Conservation (phyloP, 164 flowering plant species). For the Macadamia tetraphylla region DNA sequence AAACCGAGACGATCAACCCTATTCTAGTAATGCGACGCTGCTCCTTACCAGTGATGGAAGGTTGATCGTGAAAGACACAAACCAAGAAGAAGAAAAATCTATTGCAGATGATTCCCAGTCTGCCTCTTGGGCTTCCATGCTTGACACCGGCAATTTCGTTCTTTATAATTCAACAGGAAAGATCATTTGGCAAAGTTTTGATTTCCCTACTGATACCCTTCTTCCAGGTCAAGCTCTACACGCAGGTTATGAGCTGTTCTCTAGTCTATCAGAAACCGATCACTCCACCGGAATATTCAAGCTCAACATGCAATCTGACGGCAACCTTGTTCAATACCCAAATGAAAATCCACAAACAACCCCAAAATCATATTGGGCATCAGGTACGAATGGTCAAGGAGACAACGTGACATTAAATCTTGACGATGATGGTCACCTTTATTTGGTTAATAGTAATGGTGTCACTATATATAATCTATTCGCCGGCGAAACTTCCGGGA, state of each 20-base stretch:
- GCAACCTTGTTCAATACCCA: conserved; percentile 6
- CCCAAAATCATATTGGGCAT: conserved; percentile 15
- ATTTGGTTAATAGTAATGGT: conserved; percentile 9
- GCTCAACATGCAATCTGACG: conserved; percentile 23
- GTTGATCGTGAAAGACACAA: neutral
- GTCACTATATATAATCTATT: neutral
- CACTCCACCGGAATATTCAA: conserved; percentile 19
- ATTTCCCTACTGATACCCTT: neutral
- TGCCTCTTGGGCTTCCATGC: neutral
- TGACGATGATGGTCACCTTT: conserved; percentile 6
- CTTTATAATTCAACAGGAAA: neutral
- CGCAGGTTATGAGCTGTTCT: neutral
- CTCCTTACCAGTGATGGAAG: neutral
- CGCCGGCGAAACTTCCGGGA: too few species aligned
- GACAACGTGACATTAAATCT: conserved; percentile 13
- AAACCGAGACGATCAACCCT: too few species aligned
- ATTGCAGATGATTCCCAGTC: neutral
- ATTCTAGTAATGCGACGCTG: too few species aligned
- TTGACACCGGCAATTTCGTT: neutral
- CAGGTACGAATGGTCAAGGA: conserved; percentile 7
- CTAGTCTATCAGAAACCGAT: conserved; percentile 8
- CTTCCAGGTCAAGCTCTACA: conserved; percentile 3
- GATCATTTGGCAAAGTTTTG: neutral
- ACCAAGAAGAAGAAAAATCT: neutral
- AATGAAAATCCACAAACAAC: neutral